Evolutionary conservation across 1,284 basidiomycete species (phyloP).

Genomic region (Cutaneotrichosporon cyanovorans): DNA sequence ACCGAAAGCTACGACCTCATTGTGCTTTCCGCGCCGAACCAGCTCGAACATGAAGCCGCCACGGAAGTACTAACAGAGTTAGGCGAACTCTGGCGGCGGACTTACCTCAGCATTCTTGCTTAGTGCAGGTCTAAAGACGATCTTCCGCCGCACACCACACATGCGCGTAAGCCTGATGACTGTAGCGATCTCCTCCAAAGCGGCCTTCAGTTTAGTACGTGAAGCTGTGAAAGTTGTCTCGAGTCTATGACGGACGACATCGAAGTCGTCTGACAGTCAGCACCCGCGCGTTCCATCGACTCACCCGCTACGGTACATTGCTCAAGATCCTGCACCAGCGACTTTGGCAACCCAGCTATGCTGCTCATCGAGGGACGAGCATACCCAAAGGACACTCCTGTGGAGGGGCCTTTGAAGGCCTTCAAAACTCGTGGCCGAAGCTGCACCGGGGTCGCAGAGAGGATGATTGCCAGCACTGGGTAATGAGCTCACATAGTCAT

Average conservation of each 20-base stretch:
- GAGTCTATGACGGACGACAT: constrained; percentile 22
- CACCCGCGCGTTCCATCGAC: neutral
- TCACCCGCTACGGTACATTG: constrained; percentile 63
- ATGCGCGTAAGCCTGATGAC: constrained; percentile 45
- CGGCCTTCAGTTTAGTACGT: constrained; percentile 29
- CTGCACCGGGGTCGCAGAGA: constrained; percentile 29
- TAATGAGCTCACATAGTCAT: neutral
- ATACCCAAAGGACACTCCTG: constrained; percentile 18
- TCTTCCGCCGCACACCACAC: constrained; percentile 47
- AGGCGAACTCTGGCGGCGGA: constrained; percentile 2
- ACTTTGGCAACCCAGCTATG: constrained; percentile 28
- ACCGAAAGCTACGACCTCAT: constrained; percentile 49
- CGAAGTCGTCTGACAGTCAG: constrained; percentile 33
- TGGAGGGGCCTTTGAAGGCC: constrained; percentile 31
- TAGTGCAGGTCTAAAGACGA: constrained; percentile 48
- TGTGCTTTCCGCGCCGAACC: constrained; percentile 45
- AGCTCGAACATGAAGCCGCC: constrained; percentile 52
- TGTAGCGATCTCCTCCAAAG: constrained; percentile 44
- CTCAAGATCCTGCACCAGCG: constrained; percentile 36
- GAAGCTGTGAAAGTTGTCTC: constrained; percentile 26
- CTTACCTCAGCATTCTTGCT: constrained; percentile 34
- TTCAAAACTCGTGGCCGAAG: constrained; percentile 27
- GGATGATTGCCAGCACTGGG: constrained; percentile 34
- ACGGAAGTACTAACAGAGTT: constrained; percentile 45
- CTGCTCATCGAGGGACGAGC: constrained; percentile 23